These are phyloP conservation scores for Zymoseptoria crescenta DNA, from an alignment of 2,329 filamentous ascomycete genomes.

Conservation along the genomic window DNA sequence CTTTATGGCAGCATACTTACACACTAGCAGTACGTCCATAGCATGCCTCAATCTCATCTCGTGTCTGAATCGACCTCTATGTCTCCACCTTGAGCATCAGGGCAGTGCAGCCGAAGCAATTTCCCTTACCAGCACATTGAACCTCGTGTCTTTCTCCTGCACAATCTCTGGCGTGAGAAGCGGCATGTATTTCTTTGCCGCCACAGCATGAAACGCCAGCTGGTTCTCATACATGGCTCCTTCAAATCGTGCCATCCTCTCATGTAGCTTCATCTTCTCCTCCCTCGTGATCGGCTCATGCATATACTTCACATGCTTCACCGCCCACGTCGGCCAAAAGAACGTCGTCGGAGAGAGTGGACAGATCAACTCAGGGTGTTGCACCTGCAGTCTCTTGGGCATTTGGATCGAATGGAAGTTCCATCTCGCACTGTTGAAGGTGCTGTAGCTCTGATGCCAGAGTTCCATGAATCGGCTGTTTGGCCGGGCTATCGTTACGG, in stretches of 20 bases:
- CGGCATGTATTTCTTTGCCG: not conserved
- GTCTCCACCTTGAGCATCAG: not conserved
- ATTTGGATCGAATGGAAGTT: slow-evolving; percentile 10
- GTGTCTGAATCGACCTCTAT: not conserved
- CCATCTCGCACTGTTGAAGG: slow-evolving; percentile 8
- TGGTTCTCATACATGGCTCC: slow-evolving; percentile 13
- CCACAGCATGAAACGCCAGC: slow-evolving; percentile 6
- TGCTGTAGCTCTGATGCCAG: slow-evolving; percentile 8
- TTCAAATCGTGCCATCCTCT: slow-evolving; percentile 1
- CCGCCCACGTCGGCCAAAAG: slow-evolving; percentile 12
- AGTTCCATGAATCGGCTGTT: slow-evolving; percentile 9
- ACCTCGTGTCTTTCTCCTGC: not conserved
- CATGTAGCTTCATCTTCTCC: not conserved
- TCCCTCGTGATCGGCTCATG: slow-evolving; percentile 1
- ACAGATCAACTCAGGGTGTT: slow-evolving; percentile 6
- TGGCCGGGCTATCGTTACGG: slow-evolving; percentile 10
- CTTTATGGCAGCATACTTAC: not conserved
- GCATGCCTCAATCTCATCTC: not conserved
- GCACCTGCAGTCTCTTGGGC: slow-evolving; percentile 6
- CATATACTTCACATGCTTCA: slow-evolving; percentile 6
- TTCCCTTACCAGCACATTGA: not conserved
- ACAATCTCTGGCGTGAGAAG: not conserved
- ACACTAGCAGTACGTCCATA: not conserved
- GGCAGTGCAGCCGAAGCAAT: not conserved
- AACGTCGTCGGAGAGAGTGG: slow-evolving; percentile 11